Percentiles rank a stretch among this genome's conserved stretches.
Evolutionary conservation across 164 flowering plant genomes (phyloP).

Genomic region (Saururus chinensis): DNA sequence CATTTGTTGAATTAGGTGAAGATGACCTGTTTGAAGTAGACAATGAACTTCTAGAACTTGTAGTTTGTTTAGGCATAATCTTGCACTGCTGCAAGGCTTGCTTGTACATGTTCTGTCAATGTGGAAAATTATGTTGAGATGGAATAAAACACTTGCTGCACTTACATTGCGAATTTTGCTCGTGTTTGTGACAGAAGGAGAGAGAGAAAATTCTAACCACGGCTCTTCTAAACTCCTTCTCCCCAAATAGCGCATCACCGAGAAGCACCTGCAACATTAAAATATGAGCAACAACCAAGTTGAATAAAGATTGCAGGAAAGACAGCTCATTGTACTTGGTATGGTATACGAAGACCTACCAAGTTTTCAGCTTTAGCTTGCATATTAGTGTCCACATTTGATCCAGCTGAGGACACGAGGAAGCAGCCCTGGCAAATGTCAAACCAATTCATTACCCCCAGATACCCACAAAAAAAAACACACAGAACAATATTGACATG

Average conservation of each 20-base stretch:
- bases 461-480: neutral
- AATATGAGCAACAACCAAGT: neutral
- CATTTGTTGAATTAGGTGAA: conserved; percentile 64
- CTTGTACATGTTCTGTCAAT: conserved; percentile 61
- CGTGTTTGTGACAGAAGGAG: no score
- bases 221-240: conserved; percentile 73
- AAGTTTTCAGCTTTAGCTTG: conserved; percentile 67
- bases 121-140: neutral
- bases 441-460: neutral
- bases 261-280: conserved; percentile 48
- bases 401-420: conserved; percentile 67
- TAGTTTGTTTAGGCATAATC: conserved; percentile 58
- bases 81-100: conserved; percentile 84
- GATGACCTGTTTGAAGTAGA: conserved; percentile 65
- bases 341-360: conserved; percentile 23
- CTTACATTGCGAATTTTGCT: neutral
- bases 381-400: conserved; percentile 51
- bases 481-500: neutral
- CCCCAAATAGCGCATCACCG: conserved; percentile 75
- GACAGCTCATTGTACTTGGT: neutral
- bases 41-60: conserved; percentile 54
- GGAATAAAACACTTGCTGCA: neutral
- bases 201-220: conserved; percentile 22
- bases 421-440: conserved; percentile 51
- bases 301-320: neutral